Evolutionary conservation across 768 basidiomycete species (phyloP).

Genomic region (Lentinula lateritia): DNA sequence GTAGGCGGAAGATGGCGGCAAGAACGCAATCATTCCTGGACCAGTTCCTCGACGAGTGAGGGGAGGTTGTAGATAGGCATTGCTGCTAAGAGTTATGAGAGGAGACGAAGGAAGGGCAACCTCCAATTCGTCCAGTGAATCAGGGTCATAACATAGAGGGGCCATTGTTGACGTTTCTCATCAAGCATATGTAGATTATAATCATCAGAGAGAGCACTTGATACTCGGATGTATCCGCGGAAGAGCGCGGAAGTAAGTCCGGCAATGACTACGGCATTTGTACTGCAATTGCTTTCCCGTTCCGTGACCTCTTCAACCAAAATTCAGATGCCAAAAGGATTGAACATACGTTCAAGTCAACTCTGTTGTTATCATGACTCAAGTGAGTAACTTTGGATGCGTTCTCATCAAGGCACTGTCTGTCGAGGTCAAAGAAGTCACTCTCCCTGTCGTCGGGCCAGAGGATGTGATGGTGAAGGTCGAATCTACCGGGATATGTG

Average conservation of each 20-base stretch:
- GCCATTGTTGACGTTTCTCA: neutral
- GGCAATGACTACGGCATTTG: neutral
- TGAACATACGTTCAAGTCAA: neutral
- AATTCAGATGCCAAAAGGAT: neutral
- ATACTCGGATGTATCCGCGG: neutral
- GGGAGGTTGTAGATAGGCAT: slow-evolving; percentile 38
- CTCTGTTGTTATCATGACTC: neutral
- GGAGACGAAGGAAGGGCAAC: slow-evolving; percentile 39
- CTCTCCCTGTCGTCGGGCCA: slow-evolving; percentile 6
- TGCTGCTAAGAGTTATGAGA: slow-evolving; percentile 20
- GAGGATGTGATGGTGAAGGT: slow-evolving; percentile 16
- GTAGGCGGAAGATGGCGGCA: slow-evolving; percentile 26
- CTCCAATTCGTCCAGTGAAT: slow-evolving; percentile 31
- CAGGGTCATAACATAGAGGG: slow-evolving; percentile 30
- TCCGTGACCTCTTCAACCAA: neutral
- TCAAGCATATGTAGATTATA: neutral
- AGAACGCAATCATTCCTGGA: slow-evolving; percentile 40
- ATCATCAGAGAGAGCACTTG: neutral
- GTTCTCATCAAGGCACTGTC: slow-evolving; percentile 9
- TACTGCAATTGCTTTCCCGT: neutral
- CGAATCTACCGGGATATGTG: slow-evolving; percentile 14
- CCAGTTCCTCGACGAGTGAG: slow-evolving; percentile 43
- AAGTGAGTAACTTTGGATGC: slow-evolving; percentile 8
- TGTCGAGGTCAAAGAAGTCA: slow-evolving; percentile 10
- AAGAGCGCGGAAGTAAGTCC: neutral